These are phyloP conservation scores for Brachypodium distachyon DNA, from an alignment of 202 grass and related monocot species.

Conservation along the genomic window DNA sequence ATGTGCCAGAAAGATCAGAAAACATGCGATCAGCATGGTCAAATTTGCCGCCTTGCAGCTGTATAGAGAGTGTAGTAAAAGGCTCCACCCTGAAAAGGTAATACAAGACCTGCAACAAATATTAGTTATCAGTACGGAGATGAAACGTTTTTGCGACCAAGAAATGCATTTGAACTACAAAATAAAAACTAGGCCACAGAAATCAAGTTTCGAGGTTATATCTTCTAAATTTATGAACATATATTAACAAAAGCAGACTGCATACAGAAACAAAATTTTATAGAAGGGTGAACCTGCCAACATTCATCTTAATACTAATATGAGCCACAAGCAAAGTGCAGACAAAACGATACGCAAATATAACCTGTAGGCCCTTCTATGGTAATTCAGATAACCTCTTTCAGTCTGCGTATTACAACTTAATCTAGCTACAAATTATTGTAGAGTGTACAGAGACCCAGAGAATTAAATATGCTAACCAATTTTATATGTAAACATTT, in stretches of 20 bases:
- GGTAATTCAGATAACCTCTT: constrained; percentile 1
- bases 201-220: neutral
- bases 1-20: constrained; percentile 83
- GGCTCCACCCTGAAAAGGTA: constrained; percentile 97
- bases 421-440: neutral
- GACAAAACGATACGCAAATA: neutral
- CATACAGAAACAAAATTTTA: neutral
- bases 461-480: constrained; percentile 2
- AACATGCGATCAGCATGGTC: constrained; percentile 99
- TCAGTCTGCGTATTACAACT: neutral
- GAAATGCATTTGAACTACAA: neutral
- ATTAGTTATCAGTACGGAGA: constrained; percentile 8
- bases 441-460: constrained; percentile 12
- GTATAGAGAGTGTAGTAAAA: constrained; percentile 94
- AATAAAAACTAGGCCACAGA: neutral
- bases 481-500: constrained; percentile 22
- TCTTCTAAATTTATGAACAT: constrained; percentile 9
- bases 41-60: constrained; percentile 98
- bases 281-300: neutral
- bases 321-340: neutral
- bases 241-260: constrained; percentile 3
- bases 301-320: constrained; percentile 14
- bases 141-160: neutral
- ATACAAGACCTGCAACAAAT: constrained; percentile 58
- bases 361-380: constrained; percentile 1